Percentiles rank a stretch among this genome's conserved stretches.
These are phyloP conservation scores for Lentinula boryana DNA, from an alignment of 768 basidiomycete species.

Conservation along the genomic window DNA sequence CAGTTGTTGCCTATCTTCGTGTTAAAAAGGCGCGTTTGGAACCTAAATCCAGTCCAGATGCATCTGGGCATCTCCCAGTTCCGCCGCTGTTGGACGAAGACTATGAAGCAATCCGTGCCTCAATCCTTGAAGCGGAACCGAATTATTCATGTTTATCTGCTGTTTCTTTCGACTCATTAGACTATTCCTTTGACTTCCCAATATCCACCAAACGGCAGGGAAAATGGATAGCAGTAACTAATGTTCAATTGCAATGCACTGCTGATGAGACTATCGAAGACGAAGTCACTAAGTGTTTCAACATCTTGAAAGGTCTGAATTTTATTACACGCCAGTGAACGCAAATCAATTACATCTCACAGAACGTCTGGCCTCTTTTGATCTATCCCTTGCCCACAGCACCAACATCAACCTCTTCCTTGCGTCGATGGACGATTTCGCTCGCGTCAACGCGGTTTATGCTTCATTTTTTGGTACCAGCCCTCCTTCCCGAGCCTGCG, in stretches of 20 bases:
- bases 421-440: slow-evolving; percentile 77
- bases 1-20: slow-evolving; percentile 86
- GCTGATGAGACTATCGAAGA: slow-evolving; percentile 47
- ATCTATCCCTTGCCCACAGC: slow-evolving; percentile 51
- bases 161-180: background rate
- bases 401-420: slow-evolving; percentile 80
- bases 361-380: slow-evolving; percentile 49
- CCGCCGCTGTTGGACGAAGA: slow-evolving; percentile 52
- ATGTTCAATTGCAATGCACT: slow-evolving; percentile 33
- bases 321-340: background rate
- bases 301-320: slow-evolving; percentile 49
- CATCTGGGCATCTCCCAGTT: slow-evolving; percentile 17
- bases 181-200: background rate
- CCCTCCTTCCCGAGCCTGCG: slow-evolving; percentile 93
- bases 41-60: slow-evolving; percentile 32
- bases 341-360: slow-evolving; percentile 1
- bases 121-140: slow-evolving; percentile 10
- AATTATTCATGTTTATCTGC: background rate
- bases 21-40: slow-evolving; percentile 65
- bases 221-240: slow-evolving; percentile 67
- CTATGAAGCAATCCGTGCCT: slow-evolving; percentile 23
- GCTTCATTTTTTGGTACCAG: slow-evolving; percentile 80
- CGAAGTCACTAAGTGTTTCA: slow-evolving; percentile 70
- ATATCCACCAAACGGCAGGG: slow-evolving; percentile 29
- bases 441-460: slow-evolving; percentile 73